These are phyloP conservation scores for Neospermospora avenae DNA, from an alignment of 2,329 filamentous ascomycete genomes.

Conservation along the genomic window DNA sequence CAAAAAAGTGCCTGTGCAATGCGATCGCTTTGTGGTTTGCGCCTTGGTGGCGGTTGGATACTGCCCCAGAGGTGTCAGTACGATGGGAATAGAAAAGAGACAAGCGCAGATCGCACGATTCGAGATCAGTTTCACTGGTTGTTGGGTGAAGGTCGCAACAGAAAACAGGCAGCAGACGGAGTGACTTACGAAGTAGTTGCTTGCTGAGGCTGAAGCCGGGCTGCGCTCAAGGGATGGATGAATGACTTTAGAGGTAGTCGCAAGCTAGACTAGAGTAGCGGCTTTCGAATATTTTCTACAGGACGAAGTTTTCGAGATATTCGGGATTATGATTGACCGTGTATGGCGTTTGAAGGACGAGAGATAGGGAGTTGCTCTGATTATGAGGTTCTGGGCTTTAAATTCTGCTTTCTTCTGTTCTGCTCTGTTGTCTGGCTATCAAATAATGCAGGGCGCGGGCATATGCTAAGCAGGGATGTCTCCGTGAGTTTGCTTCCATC, in stretches of 20 bases:
- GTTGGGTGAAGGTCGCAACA: not conserved
- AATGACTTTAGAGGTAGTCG: not conserved
- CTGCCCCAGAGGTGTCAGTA: conserved; percentile 5
- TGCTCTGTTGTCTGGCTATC: not conserved
- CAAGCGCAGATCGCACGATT: not conserved
- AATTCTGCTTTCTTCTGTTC: not conserved
- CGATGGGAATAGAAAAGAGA: not conserved
- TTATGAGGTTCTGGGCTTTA: not conserved
- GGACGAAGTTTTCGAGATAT: not conserved
- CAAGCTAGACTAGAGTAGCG: not conserved
- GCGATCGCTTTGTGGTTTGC: conserved; percentile 2
- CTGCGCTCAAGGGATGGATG: conserved; percentile 8
- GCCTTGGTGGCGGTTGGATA: conserved; percentile 6
- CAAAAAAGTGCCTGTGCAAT: not conserved
- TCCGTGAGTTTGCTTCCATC: conserved; percentile 1
- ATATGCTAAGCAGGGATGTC: not conserved
- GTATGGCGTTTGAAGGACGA: not conserved
- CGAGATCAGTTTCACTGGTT: not conserved
- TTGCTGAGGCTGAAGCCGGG: conserved; percentile 22
- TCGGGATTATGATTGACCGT: not conserved
- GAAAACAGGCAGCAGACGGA: conserved; percentile 9
- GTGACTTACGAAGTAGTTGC: conserved; percentile 8
- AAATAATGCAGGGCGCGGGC: not conserved
- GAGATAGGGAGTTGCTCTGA: not conserved
- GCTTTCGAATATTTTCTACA: not conserved